Percentiles rank a stretch among this genome's conserved stretches.
Conservation (phyloP, 106 monocot genomes). For the Platanthera zijinensis region DNA sequence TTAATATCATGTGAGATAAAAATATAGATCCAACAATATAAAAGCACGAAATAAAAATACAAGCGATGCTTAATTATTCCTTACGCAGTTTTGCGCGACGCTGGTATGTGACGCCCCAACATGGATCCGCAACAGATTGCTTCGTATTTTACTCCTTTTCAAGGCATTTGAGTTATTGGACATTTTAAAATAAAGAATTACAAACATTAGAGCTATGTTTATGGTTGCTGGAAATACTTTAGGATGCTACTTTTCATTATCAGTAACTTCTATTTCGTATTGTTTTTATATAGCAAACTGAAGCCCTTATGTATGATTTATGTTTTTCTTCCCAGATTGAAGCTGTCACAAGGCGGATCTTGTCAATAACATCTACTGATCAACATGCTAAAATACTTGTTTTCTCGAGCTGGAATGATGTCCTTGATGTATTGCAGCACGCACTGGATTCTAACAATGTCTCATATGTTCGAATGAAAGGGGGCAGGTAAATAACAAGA, state of each 20-base stretch:
- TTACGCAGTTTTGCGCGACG: too few species aligned
- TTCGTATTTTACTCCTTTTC: neutral
- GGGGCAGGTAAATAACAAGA: conserved; percentile 60
- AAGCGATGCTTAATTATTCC: too few species aligned
- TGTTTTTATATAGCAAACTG: neutral
- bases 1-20: too few species aligned
- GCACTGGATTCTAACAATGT: conserved; percentile 63
- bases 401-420: conserved; percentile 99
- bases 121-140: neutral
- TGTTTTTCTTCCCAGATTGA: conserved; percentile 38
- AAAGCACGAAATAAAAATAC: too few species aligned
- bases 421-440: conserved; percentile 86
- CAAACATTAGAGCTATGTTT: neutral
- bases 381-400: conserved; percentile 72
- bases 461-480: conserved; percentile 86
- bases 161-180: neutral
- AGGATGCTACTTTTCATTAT: neutral
- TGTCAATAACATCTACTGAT: conserved; percentile 62
- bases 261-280: neutral
- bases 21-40: too few species aligned
- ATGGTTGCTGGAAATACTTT: neutral
- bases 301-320: neutral
- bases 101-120: too few species aligned
- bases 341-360: conserved; percentile 83
- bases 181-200: neutral